Evolutionary conservation across 2,329 filamentous ascomycete species (phyloP), one percentile per base, ranked within the genome.

Genomic region (Cladorrhinum sp.): DNA sequence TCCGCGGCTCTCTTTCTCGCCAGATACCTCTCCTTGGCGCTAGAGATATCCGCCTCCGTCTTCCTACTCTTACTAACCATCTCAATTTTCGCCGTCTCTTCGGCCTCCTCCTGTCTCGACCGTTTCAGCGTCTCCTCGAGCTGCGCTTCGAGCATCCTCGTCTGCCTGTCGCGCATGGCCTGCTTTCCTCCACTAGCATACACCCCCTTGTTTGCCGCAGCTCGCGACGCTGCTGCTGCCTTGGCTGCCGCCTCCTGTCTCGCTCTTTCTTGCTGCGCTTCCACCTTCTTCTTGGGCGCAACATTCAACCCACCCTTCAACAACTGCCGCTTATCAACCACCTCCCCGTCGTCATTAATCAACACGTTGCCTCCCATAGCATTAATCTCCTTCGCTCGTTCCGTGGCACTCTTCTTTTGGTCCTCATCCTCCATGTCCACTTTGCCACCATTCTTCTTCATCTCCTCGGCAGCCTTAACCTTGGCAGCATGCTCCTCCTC

Each of bases 281-380:
- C 76, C 9, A 72, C 69, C 72, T 86, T 86, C 67, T 87, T 86
- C 71, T 85, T 88, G 0, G 82, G 78, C 55, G 82, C 82, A 18
- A 95, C 76, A 68, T 96, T 96, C 56, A 96, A 80, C 24, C 91
- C 91, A 6, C 90, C 88, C 52, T 79, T 82, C 6, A 96, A 82
- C 8, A 95, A 78, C 72, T 95, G 87, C n/a, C 90, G 82, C 78
- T 92, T 94, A 72, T 96, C 91, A 24, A 91, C 88, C 1, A 95
- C 87, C 71, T 93, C 86, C 0, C 91, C 91, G 42, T 95, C 91
- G 63, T 95, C 91, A 69, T 94, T 94, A 68, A 94, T 75, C 7
- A 86, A 82, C 42, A 95, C 82, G 2, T 79, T 77, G 0, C 76
- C 86, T 64, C 78, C 85, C 63, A 79, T 85, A 42, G 84, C 81